Evolutionary conservation across 2,329 filamentous ascomycete genomes (phyloP), one percentile per base, ranked within the genome.

Genomic region (Ascomycota sp.): DNA sequence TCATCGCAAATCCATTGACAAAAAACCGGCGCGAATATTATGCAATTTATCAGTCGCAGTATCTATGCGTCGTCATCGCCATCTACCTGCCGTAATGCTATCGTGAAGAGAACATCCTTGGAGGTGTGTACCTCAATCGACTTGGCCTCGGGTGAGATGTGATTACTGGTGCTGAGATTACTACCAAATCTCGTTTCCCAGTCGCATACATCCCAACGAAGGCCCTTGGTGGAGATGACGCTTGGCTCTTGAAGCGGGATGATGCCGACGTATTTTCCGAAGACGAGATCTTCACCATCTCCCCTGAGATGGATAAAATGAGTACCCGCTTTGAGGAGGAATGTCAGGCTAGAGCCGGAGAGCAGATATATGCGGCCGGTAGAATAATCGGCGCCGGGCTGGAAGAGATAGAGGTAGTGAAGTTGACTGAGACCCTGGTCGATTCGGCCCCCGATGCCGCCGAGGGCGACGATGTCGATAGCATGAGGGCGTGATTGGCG

Each of bases 341-440:
- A 86, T 0, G 81, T 82, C 30, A 95, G 58, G 45, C 75, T 84
- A 46, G 77, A 72, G 39, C 77, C 76, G 1, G 81, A 84, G 31
- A 93, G 64, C 7, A 98, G 66, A 54, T 76, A 92, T 41, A 95
- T 54, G 24, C 66, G 58, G 6, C 73, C 72, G 9, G 56, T 43
- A 25, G 53, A 49, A 38, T 68, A 66, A 21, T 47, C 49, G 0
- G 62, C 55, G 31, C 66, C 56, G 9, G 52, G 43, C 46, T 75
- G 69, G 50, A 68, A 72, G 33, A 68, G 53, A 43, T 71, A 84
- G 31, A 95, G 63, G 49, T 93, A 80, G 50, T 92, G 81, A 34
- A 98, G 65, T 45, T 92, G 74, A 37, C 81, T 83, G 32, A 98
- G 65, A 2, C 77, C 86, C 51, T 98, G 89, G 53, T 98, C 89